Percentiles rank a stretch among this genome's conserved stretches.
Evolutionary conservation across 2,329 filamentous ascomycete genomes (phyloP).

Genomic region (Fusarium zealandicum): DNA sequence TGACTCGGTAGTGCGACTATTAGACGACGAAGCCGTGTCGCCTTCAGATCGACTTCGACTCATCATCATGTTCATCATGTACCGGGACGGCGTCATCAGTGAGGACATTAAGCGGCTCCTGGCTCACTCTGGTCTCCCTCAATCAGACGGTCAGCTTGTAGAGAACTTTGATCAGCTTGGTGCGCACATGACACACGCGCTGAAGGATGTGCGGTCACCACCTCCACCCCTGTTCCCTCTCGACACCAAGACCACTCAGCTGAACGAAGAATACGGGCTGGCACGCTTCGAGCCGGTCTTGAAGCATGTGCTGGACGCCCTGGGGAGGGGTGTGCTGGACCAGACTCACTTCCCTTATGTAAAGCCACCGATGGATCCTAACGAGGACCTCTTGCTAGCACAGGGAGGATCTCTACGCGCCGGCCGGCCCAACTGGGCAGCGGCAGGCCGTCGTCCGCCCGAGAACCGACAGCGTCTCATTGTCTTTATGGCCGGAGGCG

Average conservation of each 20-base stretch:
- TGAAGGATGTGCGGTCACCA: constrained; percentile 79
- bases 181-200: constrained; percentile 68
- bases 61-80: constrained; percentile 84
- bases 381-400: constrained; percentile 63
- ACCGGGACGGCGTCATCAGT: constrained; percentile 81
- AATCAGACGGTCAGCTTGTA: constrained; percentile 75
- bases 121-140: constrained; percentile 80
- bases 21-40: constrained; percentile 81
- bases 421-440: constrained; percentile 95
- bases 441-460: constrained; percentile 71
- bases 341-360: constrained; percentile 73
- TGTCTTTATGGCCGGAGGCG: constrained; percentile 93
- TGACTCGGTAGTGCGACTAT: constrained; percentile 82
- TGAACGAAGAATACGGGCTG: constrained; percentile 81
- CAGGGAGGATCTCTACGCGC: constrained; percentile 81
- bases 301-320: constrained; percentile 81
- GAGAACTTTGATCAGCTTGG: constrained; percentile 84
- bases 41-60: constrained; percentile 81
- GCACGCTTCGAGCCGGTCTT: constrained; percentile 85
- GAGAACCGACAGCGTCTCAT: constrained; percentile 92
- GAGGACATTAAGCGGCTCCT: constrained; percentile 87
- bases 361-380: constrained; percentile 71
- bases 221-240: constrained; percentile 74
- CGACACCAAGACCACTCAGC: constrained; percentile 62
- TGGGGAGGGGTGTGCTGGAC: constrained; percentile 73